Percentiles rank a stretch among this genome's conserved stretches.
Evolutionary conservation across 805 yeast species (phyloP).

Genomic region (Starmerella kuoi): DNA sequence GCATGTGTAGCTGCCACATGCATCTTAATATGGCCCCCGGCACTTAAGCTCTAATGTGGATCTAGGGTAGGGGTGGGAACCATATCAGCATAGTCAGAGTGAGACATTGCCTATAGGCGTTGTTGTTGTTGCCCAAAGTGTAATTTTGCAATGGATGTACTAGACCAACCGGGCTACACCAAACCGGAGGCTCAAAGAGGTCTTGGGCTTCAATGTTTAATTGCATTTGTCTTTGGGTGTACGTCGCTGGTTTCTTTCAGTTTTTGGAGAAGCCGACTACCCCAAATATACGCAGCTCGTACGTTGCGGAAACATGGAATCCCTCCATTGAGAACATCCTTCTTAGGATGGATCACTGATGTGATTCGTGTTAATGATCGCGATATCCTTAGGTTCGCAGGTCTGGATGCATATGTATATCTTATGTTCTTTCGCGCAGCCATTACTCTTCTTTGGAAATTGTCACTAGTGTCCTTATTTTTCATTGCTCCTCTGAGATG

Average conservation of each 20-base stretch:
- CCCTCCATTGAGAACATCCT: conserved; percentile 41
- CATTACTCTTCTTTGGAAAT: conserved; percentile 50
- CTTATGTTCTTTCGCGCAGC: conserved; percentile 84
- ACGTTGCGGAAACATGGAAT: conserved; percentile 41
- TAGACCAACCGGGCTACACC: conserved; percentile 13
- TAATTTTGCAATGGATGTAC: not conserved
- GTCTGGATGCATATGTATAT: conserved; percentile 87
- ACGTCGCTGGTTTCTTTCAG: conserved; percentile 61
- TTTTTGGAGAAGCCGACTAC: conserved; percentile 56
- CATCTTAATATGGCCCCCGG: no score
- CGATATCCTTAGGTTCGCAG: conserved; percentile 78
- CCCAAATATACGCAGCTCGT: conserved; percentile 76
- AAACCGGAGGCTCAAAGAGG: conserved; percentile 35
- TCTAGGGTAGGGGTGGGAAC: no score
- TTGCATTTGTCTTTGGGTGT: conserved; percentile 58
- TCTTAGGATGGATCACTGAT: conserved; percentile 73
- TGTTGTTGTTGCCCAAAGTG: no score
- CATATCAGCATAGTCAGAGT: no score
- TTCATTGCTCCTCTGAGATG: conserved; percentile 77
- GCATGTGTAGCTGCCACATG: no score
- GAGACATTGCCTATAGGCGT: no score
- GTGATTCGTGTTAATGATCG: conserved; percentile 54
- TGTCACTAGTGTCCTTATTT: conserved; percentile 56
- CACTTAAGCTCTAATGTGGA: no score
- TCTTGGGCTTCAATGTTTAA: conserved; percentile 61